phyloP scores from a whole-genome alignment of 192 early-diverging fungal species.

The Backusella australiensis region DNA sequence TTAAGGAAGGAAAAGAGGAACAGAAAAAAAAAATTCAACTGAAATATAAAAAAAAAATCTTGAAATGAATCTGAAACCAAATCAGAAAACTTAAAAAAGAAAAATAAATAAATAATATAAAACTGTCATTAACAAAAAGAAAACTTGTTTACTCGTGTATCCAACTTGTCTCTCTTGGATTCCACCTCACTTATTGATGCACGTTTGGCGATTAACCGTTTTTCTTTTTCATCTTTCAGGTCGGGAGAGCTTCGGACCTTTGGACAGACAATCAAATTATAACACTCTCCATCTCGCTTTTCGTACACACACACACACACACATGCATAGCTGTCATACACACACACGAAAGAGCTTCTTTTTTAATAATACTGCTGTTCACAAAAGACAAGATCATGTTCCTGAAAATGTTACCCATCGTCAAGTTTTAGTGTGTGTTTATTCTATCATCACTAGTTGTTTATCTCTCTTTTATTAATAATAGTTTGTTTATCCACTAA shows the following conservation, averaged over 20 bases:
- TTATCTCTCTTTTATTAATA: no score
- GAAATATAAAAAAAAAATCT: background rate
- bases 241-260: background rate
- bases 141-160: background rate
- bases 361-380: background rate
- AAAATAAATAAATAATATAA: background rate
- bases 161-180: background rate
- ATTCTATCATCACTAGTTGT: background rate
- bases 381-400: background rate
- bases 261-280: conserved; percentile 1
- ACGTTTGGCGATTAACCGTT: background rate
- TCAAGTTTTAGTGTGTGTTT: background rate
- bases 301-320: no score
- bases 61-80: background rate
- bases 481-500: no score
- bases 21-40: background rate
- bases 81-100: background rate
- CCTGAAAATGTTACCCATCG: background rate
- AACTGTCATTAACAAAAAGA: background rate
- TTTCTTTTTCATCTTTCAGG: background rate
- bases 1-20: background rate
- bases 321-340: background rate
- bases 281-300: background rate
- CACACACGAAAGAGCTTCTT: background rate
- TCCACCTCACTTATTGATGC: background rate